Base-by-base conservation (phyloP, 352 stramenopile genomes). In the Globisporangium megalacanthum region DNA sequence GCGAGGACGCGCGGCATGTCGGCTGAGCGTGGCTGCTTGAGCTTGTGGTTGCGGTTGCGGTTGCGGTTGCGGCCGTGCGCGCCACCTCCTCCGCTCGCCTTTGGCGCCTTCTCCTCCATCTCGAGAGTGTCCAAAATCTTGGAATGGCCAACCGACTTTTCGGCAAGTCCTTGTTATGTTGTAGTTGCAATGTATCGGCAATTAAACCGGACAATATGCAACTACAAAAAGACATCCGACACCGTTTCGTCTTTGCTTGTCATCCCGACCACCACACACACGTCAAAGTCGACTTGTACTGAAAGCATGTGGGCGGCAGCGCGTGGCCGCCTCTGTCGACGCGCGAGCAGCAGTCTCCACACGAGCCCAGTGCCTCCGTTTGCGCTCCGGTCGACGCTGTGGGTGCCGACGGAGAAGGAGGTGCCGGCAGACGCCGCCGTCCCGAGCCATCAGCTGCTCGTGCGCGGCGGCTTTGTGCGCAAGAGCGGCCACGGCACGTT, bases 381-480 rank as follows among this genome's bases (percentile, higher is more conserved):
- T 36, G 65, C 75, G 14, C 67, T 79, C 55, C 66, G 79, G 6
- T 88, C 79, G 6, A 49, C 71, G 17, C 39, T 90, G 33, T 92
- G 79, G 79, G 79, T 80, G 35, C 84, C 84, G 41, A 94, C 84
- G 0, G 77, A 89, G 69, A 88, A 87, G 42, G 67, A 90, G 53
- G 71, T 80, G 20, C 87, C 87, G 13, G 77, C 79, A 25, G 83
- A 95, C 46, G 87, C 87, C 14, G 83, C 83, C 20, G 84, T 88
- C 33, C 78, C 80, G 42, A 95, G 86, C 56, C 86, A 96, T 65
- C 78, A 93, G 58, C 65, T 96, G 42, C 72, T 96, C 19, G 61
- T 93, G 22, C 86, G 86, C 47, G 86, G 77, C 55, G 88, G 88
- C 46, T 95, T 92, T 62, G 77, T 96, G 60, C 84, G 86, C 69